Evolutionary conservation across 768 basidiomycete genomes (phyloP).

Genomic region (Boletus bicolor): DNA sequence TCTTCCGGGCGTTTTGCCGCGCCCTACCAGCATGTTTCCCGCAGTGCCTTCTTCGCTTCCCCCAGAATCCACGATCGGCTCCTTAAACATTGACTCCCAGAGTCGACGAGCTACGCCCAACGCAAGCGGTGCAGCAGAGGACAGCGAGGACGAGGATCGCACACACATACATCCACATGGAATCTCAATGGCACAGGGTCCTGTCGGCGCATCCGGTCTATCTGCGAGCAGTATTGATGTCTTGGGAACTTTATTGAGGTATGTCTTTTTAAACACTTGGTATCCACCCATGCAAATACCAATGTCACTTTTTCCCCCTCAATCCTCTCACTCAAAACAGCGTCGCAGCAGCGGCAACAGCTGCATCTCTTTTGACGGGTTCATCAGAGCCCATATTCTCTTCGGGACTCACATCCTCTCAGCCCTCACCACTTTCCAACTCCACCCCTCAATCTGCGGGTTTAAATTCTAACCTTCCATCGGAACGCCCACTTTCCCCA

Average conservation of each 20-base stretch:
- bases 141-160: slow-evolving; percentile 16
- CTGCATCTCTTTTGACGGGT: slow-evolving; percentile 77
- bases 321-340: slow-evolving; percentile 35
- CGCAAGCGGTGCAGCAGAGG: slow-evolving; percentile 4
- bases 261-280: slow-evolving; percentile 13
- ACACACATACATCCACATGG: slow-evolving; percentile 18
- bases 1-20: slow-evolving; percentile 39
- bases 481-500: slow-evolving; percentile 38
- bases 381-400: slow-evolving; percentile 63
- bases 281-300: not conserved
- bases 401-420: slow-evolving; percentile 47
- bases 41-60: slow-evolving; percentile 9
- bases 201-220: slow-evolving; percentile 35
- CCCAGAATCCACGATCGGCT: slow-evolving; percentile 4
- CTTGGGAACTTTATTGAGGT: slow-evolving; percentile 80
- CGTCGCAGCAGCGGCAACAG: slow-evolving; percentile 90
- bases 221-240: slow-evolving; percentile 81
- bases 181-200: slow-evolving; percentile 26
- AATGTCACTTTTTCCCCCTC: not conserved
- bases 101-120: not conserved
- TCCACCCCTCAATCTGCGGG: slow-evolving; percentile 11
- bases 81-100: slow-evolving; percentile 5
- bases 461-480: slow-evolving; percentile 15
- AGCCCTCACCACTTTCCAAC: slow-evolving; percentile 10
- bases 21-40: slow-evolving; percentile 34